Conservation (phyloP, 768 basidiomycete genomes). For the Lactarius sp. region DNA sequence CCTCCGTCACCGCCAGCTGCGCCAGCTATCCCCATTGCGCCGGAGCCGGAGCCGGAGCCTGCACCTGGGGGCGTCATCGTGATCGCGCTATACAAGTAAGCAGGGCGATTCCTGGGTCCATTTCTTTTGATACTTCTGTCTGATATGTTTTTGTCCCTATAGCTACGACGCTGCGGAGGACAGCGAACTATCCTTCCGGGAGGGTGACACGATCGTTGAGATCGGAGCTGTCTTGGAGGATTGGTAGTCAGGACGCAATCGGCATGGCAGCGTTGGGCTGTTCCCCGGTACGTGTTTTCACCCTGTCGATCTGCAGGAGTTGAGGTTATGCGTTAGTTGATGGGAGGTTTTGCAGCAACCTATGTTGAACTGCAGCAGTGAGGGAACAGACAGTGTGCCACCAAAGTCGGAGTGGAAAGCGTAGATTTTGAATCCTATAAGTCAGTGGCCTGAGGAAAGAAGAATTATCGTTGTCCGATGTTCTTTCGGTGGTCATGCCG, state of each 20-base stretch:
- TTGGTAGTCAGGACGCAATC: slow-evolving; percentile 79
- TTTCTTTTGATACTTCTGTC: too few relatives aligned
- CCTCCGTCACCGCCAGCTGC: slow-evolving; percentile 37
- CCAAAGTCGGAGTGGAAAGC: background rate
- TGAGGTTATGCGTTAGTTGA: background rate
- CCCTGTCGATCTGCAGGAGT: background rate
- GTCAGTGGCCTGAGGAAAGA: background rate
- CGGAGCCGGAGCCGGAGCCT: slow-evolving; percentile 45
- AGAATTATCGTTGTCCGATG: background rate
- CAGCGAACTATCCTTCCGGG: too few relatives aligned
- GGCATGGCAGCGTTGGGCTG: slow-evolving; percentile 53
- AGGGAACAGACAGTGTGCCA: slow-evolving; percentile 25
- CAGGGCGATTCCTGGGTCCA: background rate
- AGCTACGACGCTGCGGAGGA: too few relatives aligned
- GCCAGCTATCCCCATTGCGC: slow-evolving; percentile 39
- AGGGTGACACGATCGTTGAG: slow-evolving; percentile 72
- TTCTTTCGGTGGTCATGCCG: background rate
- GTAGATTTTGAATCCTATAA: background rate
- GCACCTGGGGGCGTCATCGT: slow-evolving; percentile 52
- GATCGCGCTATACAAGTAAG: slow-evolving; percentile 67
- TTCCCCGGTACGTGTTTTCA: slow-evolving; percentile 59
- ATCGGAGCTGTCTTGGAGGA: slow-evolving; percentile 80
- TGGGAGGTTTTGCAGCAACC: slow-evolving; percentile 3
- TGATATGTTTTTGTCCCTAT: too few relatives aligned
- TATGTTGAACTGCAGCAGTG: slow-evolving; percentile 25